Conservation (phyloP, 441 rosid species). For the Cnidoscolus chayamansa region DNA sequence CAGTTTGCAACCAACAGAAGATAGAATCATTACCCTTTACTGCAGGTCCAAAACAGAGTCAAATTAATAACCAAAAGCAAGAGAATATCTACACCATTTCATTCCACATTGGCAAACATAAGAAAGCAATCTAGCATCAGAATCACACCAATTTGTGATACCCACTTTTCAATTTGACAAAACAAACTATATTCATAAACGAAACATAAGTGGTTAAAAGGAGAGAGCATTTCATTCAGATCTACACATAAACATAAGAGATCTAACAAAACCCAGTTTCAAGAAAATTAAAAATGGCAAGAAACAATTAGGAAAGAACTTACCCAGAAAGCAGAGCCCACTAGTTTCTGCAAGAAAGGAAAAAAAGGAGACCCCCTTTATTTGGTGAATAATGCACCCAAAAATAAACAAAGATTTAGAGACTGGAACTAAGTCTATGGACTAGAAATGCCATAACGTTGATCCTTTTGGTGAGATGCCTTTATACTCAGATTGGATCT, state of each 20-base stretch:
- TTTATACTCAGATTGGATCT: constrained; percentile 20
- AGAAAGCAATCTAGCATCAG: neutral
- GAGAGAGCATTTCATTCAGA: neutral
- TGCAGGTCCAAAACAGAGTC: neutral
- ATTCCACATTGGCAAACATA: neutral
- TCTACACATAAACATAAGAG: neutral
- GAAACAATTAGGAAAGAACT: constrained; percentile 8
- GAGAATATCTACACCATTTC: neutral
- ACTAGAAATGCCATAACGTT: neutral
- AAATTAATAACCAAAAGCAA: neutral
- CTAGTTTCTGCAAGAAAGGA: neutral
- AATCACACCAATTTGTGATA: neutral
- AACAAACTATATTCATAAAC: neutral
- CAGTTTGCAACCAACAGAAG: neutral
- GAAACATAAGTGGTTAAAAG: neutral
- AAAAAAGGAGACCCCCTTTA: neutral
- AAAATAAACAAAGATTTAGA: neutral
- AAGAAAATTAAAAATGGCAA: neutral
- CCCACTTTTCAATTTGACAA: constrained; percentile 4
- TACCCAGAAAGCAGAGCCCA: constrained; percentile 22
- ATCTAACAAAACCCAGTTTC: neutral
- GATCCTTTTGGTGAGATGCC: neutral
- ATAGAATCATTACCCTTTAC: neutral
- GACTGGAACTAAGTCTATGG: neutral
- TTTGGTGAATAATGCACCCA: neutral